Conservation (phyloP, 2,329 filamentous ascomycete species). For the Lasiodiplodia citricola region DNA sequence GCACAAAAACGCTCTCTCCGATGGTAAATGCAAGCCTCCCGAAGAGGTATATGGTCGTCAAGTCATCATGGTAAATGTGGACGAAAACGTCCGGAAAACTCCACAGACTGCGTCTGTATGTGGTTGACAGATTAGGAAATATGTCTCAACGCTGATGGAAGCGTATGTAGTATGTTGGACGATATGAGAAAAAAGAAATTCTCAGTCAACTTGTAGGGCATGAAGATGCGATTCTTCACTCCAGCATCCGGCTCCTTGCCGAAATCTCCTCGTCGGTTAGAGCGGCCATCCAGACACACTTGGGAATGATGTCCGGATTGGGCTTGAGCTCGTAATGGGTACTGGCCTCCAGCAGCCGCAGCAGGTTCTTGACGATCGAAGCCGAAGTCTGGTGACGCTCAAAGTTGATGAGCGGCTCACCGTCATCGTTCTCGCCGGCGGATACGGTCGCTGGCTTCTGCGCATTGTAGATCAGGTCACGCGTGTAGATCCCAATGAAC, state of each 20-base stretch:
- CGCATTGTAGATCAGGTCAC: conserved; percentile 81
- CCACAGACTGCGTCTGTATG: neutral
- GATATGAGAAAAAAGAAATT: neutral
- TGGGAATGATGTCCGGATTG: conserved; percentile 76
- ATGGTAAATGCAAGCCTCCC: conserved; percentile 2
- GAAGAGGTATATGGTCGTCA: conserved; percentile 21
- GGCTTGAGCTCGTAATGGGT: conserved; percentile 75
- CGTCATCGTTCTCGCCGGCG: conserved; percentile 58
- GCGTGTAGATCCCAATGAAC: conserved; percentile 81
- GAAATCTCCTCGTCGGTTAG: conserved; percentile 75
- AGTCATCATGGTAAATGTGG: conserved; percentile 1
- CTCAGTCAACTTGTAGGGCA: neutral
- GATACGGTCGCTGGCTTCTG: conserved; percentile 66
- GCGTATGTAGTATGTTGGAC: conserved; percentile 1
- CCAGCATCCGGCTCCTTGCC: conserved; percentile 28
- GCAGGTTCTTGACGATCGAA: conserved; percentile 76
- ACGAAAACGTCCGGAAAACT: neutral
- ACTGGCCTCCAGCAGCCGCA: conserved; percentile 80
- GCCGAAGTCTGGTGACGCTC: conserved; percentile 79
- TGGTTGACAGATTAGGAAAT: conserved; percentile 16
- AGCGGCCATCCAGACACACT: conserved; percentile 85
- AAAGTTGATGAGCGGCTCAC: conserved; percentile 78
- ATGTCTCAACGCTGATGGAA: conserved; percentile 3
- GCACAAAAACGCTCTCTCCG: conserved; percentile 9
- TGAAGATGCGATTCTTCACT: conserved; percentile 6